Base-by-base conservation (phyloP, 2,329 filamentous ascomycete genomes). In the Rutstroemia sp. region DNA sequence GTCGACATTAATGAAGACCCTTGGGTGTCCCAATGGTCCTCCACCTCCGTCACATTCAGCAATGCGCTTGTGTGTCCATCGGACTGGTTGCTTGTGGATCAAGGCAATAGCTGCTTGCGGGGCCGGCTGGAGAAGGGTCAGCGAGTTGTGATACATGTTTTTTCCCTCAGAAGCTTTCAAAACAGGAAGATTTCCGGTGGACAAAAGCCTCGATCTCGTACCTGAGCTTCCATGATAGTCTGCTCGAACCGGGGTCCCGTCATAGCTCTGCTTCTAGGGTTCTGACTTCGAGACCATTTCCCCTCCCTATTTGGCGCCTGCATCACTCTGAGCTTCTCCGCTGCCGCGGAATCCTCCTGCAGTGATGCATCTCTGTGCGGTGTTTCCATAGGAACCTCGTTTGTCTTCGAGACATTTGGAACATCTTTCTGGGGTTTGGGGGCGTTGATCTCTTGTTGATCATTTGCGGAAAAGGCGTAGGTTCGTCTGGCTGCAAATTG, bases 1-100 rank as follows among this genome's bases (percentile, higher is more conserved):
- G 75, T 99, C 94, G 64, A 88, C 86, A 76, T 99, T 99, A 82
- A 99, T 99, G 73, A 91, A 99, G 75, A 99, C 87, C 69, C 83
- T 83, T 50, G 94, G 94, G 73, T 99, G 94, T 45, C 94, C 94
- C 55, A 89, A 77, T 34, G 92, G 87, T 47, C 92, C 94, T 64
- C 92, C 92, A 58, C 92, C 94, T 57, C 94, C 94, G 68, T 97
- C 92, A 71, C 94, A 99, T 46, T 85, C 84, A 51, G 95, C 92
- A 49, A 88, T 74, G 60, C 85, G 82, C 61, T 89, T 81, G 70
- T 96, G 86, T 58, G 86, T 89, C 92, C 94, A 99, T 72, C 83
- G 82, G 38, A 99, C 94, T 19, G 92, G 92, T 74, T 96, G 88
- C 78, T 92, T 86, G 80, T 99, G 94, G 69, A 97, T 92, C 72